A percentile compares a stretch with the other conserved stretches of the same genome.
Conservation (phyloP, 208 protist species). For the Zelonia costaricensis region DNA sequence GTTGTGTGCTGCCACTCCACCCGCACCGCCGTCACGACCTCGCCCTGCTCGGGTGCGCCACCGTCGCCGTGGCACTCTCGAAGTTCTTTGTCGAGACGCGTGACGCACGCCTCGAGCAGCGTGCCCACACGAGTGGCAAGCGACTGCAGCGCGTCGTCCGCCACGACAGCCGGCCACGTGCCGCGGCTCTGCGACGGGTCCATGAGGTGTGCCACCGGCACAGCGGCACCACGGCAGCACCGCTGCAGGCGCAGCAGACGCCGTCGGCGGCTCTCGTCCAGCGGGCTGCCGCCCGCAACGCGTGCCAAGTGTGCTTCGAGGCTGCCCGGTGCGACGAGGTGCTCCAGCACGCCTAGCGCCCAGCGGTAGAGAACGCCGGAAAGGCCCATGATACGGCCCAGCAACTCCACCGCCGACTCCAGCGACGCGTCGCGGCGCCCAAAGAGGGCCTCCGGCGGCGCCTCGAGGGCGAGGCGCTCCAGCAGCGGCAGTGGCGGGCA, state of each 20-base stretch:
- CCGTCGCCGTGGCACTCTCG: neutral
- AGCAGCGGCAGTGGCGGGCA: constrained; percentile 30
- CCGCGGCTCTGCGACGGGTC: neutral
- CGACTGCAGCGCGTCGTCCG: neutral
- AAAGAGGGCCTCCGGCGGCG: constrained; percentile 54
- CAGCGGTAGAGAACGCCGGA: constrained; percentile 35
- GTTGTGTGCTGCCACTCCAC: constrained; percentile 14
- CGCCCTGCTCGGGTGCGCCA: neutral
- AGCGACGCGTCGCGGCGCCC: constrained; percentile 35
- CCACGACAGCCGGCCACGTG: neutral
- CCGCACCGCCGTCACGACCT: constrained; percentile 4
- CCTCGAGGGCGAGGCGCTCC: constrained; percentile 43
- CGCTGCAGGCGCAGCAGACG: constrained; percentile 1
- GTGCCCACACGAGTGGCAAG: neutral
- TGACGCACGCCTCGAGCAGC: neutral
- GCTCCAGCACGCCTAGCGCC: constrained; percentile 18
- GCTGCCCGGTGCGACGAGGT: constrained; percentile 9
- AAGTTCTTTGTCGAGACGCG: neutral
- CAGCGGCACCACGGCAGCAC: neutral
- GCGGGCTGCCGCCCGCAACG: neutral
- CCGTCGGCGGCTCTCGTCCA: neutral
- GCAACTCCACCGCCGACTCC: constrained; percentile 30
- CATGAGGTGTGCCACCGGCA: neutral
- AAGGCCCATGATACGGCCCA: constrained; percentile 35
- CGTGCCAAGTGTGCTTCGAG: neutral